These are phyloP conservation scores for Gastrolobium villosum DNA, from an alignment of 306 rosid species.

Conservation along the genomic window DNA sequence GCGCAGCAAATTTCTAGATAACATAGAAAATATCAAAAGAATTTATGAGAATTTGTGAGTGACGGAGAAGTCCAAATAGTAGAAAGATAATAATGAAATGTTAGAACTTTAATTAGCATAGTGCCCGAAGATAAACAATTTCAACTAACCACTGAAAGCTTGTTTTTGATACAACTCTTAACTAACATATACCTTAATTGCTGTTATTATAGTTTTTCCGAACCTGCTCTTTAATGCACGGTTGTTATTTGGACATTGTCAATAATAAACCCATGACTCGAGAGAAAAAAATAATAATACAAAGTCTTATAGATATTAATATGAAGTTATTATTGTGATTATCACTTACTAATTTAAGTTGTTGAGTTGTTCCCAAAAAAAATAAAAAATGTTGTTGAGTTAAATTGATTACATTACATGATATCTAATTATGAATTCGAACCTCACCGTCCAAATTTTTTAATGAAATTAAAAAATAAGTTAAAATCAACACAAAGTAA, in stretches of 20 bases:
- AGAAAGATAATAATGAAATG: neutral
- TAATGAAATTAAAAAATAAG: no score
- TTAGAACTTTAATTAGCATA: neutral
- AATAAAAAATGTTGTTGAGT: no score
- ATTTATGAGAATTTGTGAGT: neutral
- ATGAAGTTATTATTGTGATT: no score
- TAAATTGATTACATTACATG: no score
- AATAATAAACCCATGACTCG: neutral
- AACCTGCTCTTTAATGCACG: neutral
- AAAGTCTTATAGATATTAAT: no score
- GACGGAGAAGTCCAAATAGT: no score
- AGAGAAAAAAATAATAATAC: neutral
- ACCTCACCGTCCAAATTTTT: no score
- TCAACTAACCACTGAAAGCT: constrained; percentile 36
- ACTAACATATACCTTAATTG: neutral
- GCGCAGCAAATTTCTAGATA: neutral
- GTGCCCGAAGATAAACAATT: neutral
- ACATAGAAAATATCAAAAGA: constrained; percentile 7
- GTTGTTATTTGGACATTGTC: neutral
- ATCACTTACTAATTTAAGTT: no score
- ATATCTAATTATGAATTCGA: no score
- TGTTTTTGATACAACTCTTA: constrained; percentile 30
- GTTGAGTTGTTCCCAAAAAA: no score
- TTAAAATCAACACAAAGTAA: no score
- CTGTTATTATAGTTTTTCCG: neutral